phyloP scores from a whole-genome alignment of 805 yeast genomes.

The Starmera pachycereana region DNA sequence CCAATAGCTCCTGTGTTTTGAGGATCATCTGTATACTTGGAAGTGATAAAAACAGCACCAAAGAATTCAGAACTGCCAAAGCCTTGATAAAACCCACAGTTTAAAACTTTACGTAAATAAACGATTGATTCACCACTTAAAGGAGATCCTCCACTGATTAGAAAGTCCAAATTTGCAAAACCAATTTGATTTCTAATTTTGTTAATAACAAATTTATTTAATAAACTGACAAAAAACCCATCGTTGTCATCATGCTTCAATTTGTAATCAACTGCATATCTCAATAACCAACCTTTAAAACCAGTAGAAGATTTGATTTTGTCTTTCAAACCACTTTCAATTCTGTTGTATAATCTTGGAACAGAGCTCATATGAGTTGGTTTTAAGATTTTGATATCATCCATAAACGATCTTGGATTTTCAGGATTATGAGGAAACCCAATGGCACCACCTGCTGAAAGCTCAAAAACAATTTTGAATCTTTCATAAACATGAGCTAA shows the following conservation, averaged over 20 bases:
- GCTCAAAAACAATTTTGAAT: conserved; percentile 29
- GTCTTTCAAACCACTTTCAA: conserved; percentile 51
- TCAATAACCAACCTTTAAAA: conserved; percentile 30
- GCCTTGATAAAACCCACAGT: conserved; percentile 52
- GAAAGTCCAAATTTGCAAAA: conserved; percentile 29
- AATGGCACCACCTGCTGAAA: conserved; percentile 37
- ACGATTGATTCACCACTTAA: conserved; percentile 49
- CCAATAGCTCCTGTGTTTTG: conserved; percentile 45
- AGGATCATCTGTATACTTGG: conserved; percentile 44
- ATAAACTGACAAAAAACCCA: conserved; percentile 24
- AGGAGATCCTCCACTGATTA: conserved; percentile 61
- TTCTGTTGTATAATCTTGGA: conserved; percentile 52
- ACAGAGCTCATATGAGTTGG: conserved; percentile 49
- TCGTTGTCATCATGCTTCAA: conserved; percentile 24
- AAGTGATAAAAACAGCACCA: conserved; percentile 43
- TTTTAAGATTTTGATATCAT: conserved; percentile 43
- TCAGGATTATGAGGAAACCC: conserved; percentile 50
- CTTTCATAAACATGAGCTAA: conserved; percentile 52
- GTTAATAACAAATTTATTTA: conserved; percentile 27
- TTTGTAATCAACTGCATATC: conserved; percentile 32
- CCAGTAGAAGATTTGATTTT: conserved; percentile 34
- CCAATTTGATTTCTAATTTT: conserved; percentile 40
- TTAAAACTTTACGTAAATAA: conserved; percentile 53
- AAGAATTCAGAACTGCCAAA: conserved; percentile 66
- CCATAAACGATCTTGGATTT: conserved; percentile 40